Percentiles rank a stretch among this genome's conserved stretches.
phyloP scores from a whole-genome alignment of 164 flowering plant species.

The Vitis labrusca region DNA sequence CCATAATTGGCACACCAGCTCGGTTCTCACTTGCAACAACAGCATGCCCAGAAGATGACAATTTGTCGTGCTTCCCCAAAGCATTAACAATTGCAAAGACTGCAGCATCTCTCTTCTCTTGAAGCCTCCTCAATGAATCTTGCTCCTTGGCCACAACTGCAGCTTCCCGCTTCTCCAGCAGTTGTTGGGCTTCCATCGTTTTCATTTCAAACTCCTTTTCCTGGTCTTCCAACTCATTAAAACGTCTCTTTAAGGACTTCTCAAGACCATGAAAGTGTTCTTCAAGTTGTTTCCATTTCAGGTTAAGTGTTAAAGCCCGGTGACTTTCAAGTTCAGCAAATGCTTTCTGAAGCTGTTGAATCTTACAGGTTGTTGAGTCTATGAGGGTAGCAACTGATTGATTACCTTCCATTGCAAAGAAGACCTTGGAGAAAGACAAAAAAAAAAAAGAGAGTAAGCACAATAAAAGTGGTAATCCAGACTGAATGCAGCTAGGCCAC shows the following conservation, averaged over 20 bases:
- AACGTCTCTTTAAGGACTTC: conserved; percentile 85
- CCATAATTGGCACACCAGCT: conserved; percentile 24
- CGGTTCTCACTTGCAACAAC: conserved; percentile 24
- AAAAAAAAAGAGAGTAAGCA: not conserved
- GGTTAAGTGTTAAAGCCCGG: conserved; percentile 76
- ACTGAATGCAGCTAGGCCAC: too few species aligned
- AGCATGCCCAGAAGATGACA: conserved; percentile 30
- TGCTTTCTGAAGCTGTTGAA: conserved; percentile 94
- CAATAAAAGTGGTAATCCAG: conserved; percentile 7
- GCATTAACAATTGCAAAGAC: conserved; percentile 59
- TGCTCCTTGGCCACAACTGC: conserved; percentile 81
- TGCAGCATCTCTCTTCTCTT: conserved; percentile 87
- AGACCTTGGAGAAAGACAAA: conserved; percentile 2
- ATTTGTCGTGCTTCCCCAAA: conserved; percentile 49
- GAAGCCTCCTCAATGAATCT: conserved; percentile 69
- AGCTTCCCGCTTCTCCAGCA: conserved; percentile 74
- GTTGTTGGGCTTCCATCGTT: conserved; percentile 52
- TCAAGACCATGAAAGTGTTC: conserved; percentile 94
- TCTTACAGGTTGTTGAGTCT: conserved; percentile 80
- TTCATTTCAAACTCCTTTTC: conserved; percentile 73
- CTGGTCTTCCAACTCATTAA: conserved; percentile 82
- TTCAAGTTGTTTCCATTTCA: conserved; percentile 97
- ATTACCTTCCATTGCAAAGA: conserved; percentile 61
- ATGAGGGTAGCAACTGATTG: conserved; percentile 70
- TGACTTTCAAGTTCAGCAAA: conserved; percentile 94